Conservation (phyloP, 306 rosid genomes). For the Myrica gale region DNA sequence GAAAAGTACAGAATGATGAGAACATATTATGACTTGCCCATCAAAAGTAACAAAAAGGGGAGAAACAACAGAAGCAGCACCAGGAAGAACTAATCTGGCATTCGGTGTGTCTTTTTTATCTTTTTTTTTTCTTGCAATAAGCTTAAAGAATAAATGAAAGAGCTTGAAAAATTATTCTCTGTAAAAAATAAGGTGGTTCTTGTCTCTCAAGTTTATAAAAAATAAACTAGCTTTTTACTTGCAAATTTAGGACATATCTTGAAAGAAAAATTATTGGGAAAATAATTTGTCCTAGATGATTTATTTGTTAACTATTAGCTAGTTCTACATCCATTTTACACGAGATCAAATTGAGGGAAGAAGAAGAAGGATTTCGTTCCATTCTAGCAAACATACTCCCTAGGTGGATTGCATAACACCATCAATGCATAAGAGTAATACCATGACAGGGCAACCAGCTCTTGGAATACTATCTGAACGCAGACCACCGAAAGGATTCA, state of each 20-base stretch:
- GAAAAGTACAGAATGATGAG: neutral
- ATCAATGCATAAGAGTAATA: conserved; percentile 27
- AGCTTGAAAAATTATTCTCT: neutral
- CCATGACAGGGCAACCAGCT: conserved; percentile 98
- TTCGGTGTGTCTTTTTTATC: neutral
- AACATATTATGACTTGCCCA: neutral
- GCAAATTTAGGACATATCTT: neutral
- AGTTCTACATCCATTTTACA: neutral
- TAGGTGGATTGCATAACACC: neutral
- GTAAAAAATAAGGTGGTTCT: neutral
- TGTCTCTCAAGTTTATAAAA: neutral
- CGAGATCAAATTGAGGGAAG: too few species aligned
- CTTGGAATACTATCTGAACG: conserved; percentile 79
- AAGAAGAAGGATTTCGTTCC: too few species aligned
- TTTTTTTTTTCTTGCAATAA: neutral
- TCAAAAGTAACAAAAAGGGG: neutral
- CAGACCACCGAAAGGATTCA: conserved; percentile 89
- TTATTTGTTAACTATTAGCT: neutral
- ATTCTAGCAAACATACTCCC: too few species aligned
- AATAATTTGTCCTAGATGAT: neutral
- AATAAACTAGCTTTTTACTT: neutral
- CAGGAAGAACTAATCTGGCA: conserved; percentile 1
- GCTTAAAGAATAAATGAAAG: neutral
- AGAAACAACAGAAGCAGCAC: neutral
- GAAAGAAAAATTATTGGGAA: neutral